Evolutionary conservation across 1,284 basidiomycete genomes (phyloP).

Genomic region (Dichomitus squalens): DNA sequence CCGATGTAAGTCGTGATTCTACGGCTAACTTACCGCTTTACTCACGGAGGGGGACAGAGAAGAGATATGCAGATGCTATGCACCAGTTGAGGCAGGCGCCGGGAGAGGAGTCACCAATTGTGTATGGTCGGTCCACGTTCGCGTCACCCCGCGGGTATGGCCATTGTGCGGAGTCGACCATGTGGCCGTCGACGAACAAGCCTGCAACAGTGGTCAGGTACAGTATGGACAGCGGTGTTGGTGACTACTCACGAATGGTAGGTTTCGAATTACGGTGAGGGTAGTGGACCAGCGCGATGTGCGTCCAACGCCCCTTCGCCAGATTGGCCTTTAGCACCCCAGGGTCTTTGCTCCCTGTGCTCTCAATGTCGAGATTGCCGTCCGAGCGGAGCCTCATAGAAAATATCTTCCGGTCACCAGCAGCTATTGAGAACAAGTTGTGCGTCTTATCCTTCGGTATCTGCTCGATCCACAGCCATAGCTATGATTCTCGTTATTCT

Average conservation of each 20-base stretch:
- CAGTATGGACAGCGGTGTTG: neutral
- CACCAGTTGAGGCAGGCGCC: slow-evolving; percentile 63
- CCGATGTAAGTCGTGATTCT: neutral
- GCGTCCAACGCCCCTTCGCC: slow-evolving; percentile 64
- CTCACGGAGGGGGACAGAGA: slow-evolving; percentile 62
- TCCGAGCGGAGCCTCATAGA: slow-evolving; percentile 53
- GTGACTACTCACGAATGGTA: slow-evolving; percentile 57
- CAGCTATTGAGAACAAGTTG: slow-evolving; percentile 48
- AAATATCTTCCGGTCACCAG: slow-evolving; percentile 40
- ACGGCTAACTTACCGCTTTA: slow-evolving; percentile 4
- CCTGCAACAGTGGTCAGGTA: slow-evolving; percentile 42
- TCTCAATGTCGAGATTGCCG: slow-evolving; percentile 56
- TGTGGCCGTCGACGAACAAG: slow-evolving; percentile 70
- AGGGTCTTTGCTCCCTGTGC: slow-evolving; percentile 42
- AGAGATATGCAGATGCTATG: slow-evolving; percentile 64
- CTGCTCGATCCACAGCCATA: slow-evolving; percentile 70
- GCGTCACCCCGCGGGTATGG: slow-evolving; percentile 57
- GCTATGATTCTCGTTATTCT: slow-evolving; percentile 38
- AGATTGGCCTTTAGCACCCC: slow-evolving; percentile 49
- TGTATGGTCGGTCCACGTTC: slow-evolving; percentile 44
- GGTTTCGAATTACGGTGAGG: slow-evolving; percentile 57
- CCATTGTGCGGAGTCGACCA: slow-evolving; percentile 63
- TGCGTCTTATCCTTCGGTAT: slow-evolving; percentile 47
- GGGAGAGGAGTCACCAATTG: slow-evolving; percentile 52
- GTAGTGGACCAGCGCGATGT: slow-evolving; percentile 65